These are phyloP conservation scores for Scutellaria minor DNA, from an alignment of 257 asterid species.

Conservation along the genomic window DNA sequence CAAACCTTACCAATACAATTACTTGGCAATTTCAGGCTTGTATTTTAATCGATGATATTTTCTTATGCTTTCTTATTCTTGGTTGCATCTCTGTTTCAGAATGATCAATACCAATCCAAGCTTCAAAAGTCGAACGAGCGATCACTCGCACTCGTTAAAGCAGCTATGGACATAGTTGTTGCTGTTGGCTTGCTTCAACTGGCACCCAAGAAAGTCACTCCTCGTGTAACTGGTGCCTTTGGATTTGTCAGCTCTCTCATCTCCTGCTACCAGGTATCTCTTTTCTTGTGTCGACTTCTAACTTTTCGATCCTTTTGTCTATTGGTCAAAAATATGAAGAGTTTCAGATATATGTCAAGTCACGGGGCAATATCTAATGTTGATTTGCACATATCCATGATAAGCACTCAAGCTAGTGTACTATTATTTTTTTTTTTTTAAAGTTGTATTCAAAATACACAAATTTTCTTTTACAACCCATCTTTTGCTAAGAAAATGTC, in stretches of 20 bases:
- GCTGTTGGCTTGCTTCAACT: slow-evolving; percentile 95
- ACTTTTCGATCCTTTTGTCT: neutral
- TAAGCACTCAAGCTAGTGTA: too few species aligned
- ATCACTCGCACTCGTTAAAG: slow-evolving; percentile 78
- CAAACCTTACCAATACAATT: neutral
- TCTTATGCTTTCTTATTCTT: slow-evolving; percentile 18
- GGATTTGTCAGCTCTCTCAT: slow-evolving; percentile 89
- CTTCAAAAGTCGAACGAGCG: slow-evolving; percentile 77
- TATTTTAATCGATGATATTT: slow-evolving; percentile 5
- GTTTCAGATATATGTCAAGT: too few species aligned
- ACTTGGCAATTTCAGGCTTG: slow-evolving; percentile 22
- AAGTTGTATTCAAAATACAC: too few species aligned
- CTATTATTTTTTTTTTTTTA: too few species aligned
- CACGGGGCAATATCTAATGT: too few species aligned
- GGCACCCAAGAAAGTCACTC: slow-evolving; percentile 90
- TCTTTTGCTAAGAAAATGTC: neutral
- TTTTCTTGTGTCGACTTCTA: neutral
- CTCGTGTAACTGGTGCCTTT: slow-evolving; percentile 93
- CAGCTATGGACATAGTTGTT: slow-evolving; percentile 82
- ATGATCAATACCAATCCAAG: slow-evolving; percentile 66
- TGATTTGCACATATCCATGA: too few species aligned
- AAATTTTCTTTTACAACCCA: neutral
- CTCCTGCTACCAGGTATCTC: slow-evolving; percentile 93
- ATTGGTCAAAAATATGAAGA: neutral
- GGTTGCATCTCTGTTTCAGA: slow-evolving; percentile 47